Evolutionary conservation across 2,329 filamentous ascomycete species (phyloP), one percentile per base, ranked within the genome.

Genomic region (Colletotrichum sp.): DNA sequence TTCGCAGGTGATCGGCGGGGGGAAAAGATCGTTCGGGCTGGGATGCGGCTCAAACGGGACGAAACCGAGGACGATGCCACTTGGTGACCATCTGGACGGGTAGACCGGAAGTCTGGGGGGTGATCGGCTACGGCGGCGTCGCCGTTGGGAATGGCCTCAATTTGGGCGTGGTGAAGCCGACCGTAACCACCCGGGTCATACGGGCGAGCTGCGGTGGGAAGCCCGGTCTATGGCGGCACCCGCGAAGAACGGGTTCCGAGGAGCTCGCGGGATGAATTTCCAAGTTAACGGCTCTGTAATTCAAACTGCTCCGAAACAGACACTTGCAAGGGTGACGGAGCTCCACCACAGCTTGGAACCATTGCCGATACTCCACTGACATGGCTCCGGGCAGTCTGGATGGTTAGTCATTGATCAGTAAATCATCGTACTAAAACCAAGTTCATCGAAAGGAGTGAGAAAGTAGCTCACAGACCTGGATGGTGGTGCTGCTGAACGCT

Each of bases 341-440:
- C 38, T 47, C 38, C 38, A n/a, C 33, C 38, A 0, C 18, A 3
- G 38, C 9, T 9, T 43, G 38, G 18, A n/a, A 47, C 1, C 18
- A 47, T n/a, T 47, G 38, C 18, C 38, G 38, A 47, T 47, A 9
- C 38, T 47, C 38, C 9, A 47, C 18, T n/a, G 38, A n/a, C 38
- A 47, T 0, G 9, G 0, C 6, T 12, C 18, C 18, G 3, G 9
- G 38, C 38, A 47, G 0, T 1, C 0, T 47, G 18, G 0, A 11
- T n/a, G 0, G 38, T 47, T 47, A 47, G 38, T 12, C 1, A 47
- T 3, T 47, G 38, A 6, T 47, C 1, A n/a, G 2, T 47, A n/a
- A 43, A 43, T 38, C 18, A 11, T 11, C 38, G 2, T 2, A 3
- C 38, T 43, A 8, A 11, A 16, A 6, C 18, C 2, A 3, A 8